Conservation (phyloP, 1,139 yeast genomes). For the Nakaseomyces glabratus region DNA sequence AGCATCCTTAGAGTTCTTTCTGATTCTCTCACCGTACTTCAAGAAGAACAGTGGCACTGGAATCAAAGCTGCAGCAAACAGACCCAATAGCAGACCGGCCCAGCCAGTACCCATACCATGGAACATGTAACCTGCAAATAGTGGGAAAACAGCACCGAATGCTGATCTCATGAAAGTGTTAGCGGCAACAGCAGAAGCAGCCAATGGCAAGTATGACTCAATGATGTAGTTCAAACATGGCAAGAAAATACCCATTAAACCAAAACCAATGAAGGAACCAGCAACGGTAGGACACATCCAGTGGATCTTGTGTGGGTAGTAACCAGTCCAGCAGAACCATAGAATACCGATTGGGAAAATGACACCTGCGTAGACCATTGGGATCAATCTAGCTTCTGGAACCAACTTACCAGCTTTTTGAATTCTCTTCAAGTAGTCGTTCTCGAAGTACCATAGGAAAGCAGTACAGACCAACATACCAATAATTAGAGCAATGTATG, state of each 20-base stretch:
- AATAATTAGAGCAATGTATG: slow-evolving; percentile 51
- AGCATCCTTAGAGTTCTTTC: slow-evolving; percentile 52
- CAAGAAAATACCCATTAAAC: slow-evolving; percentile 65
- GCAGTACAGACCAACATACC: slow-evolving; percentile 56
- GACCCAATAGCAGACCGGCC: slow-evolving; percentile 75
- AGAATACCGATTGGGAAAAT: slow-evolving; percentile 68
- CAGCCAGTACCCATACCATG: slow-evolving; percentile 63
- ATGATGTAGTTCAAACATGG: slow-evolving; percentile 73
- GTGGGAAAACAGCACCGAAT: slow-evolving; percentile 70
- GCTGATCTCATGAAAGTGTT: slow-evolving; percentile 66
- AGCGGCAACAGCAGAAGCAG: slow-evolving; percentile 88
- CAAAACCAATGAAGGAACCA: slow-evolving; percentile 64
- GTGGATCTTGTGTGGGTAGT: slow-evolving; percentile 54
- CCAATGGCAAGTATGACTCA: slow-evolving; percentile 67
- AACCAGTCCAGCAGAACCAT: slow-evolving; percentile 84
- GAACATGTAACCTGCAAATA: slow-evolving; percentile 71
- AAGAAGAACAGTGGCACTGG: slow-evolving; percentile 61
- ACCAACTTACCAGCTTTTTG: slow-evolving; percentile 50
- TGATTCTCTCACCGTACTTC: slow-evolving; percentile 45
- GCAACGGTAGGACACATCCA: slow-evolving; percentile 84
- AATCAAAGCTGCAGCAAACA: slow-evolving; percentile 51
- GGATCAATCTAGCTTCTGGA: slow-evolving; percentile 60
- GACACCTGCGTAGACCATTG: slow-evolving; percentile 59
- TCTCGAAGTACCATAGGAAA: slow-evolving; percentile 34
- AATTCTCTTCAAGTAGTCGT: slow-evolving; percentile 35